phyloP scores from a whole-genome alignment of 2,329 filamentous ascomycete genomes.

The Leptographium procerum region DNA sequence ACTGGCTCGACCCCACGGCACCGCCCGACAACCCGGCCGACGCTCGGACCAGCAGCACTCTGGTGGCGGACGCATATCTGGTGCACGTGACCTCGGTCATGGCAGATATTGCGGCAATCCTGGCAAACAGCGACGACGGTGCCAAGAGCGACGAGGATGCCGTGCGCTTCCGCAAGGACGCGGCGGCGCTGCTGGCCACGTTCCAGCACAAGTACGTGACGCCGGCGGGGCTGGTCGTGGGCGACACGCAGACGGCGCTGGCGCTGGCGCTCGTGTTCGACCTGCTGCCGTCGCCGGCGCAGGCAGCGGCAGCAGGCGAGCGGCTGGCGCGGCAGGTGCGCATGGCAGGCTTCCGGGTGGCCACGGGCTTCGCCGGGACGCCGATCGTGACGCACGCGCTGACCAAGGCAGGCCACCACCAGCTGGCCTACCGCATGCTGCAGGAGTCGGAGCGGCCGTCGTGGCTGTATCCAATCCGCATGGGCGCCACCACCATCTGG shows the following conservation, averaged over 20 bases:
- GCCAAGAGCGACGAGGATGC: conserved; percentile 10
- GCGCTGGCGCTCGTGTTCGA: conserved; percentile 17
- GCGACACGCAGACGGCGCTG: conserved; percentile 19
- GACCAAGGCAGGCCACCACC: neutral
- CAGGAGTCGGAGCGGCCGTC: conserved; percentile 19
- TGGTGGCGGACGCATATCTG: conserved; percentile 28
- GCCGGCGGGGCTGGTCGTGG: conserved; percentile 11
- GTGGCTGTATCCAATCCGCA: conserved; percentile 26
- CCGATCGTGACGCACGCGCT: conserved; percentile 14
- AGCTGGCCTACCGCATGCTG: conserved; percentile 23
- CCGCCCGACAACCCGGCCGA: conserved; percentile 21
- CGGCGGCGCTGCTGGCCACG: conserved; percentile 9
- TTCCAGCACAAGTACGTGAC: conserved; percentile 19
- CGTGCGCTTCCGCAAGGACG: conserved; percentile 13
- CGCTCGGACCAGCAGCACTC: conserved; percentile 20
- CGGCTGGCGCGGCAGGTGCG: conserved; percentile 5
- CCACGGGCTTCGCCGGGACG: conserved; percentile 19
- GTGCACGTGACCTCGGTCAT: conserved; percentile 21
- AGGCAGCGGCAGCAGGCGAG: conserved; percentile 4
- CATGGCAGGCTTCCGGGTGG: conserved; percentile 10
- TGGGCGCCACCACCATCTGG: conserved; percentile 29
- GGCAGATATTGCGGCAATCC: conserved; percentile 13
- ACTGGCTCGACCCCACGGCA: conserved; percentile 30
- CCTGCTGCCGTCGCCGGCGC: conserved; percentile 6
- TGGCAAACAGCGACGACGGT: conserved; percentile 13